These are phyloP conservation scores for Schoenoplectus tabernaemontani DNA, from an alignment of 202 grass and related monocot genomes.

Conservation along the genomic window DNA sequence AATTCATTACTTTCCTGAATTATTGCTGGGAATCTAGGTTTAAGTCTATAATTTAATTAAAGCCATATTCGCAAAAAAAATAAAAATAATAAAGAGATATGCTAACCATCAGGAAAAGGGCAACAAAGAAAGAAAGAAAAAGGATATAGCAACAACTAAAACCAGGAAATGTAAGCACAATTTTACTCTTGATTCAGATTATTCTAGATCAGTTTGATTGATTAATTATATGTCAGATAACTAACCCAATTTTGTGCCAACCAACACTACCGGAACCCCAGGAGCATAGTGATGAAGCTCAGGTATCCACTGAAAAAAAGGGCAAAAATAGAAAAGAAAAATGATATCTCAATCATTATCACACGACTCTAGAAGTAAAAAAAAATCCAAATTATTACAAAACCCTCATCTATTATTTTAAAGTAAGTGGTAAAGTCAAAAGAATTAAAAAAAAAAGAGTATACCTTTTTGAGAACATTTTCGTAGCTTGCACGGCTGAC, in stretches of 20 bases:
- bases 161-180: slow-evolving; percentile 20
- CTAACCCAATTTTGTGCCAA: slow-evolving; percentile 94
- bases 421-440: not conserved
- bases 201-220: slow-evolving; percentile 17
- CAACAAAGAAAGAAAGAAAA: not conserved
- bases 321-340: not conserved
- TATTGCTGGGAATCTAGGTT: slow-evolving; percentile 16
- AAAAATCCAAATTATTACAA: slow-evolving; percentile 1
- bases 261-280: slow-evolving; percentile 89
- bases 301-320: slow-evolving; percentile 77
- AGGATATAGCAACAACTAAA: too few relatives aligned
- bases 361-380: slow-evolving; percentile 1
- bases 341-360: not conserved
- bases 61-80: not conserved
- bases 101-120: slow-evolving; percentile 19
- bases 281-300: slow-evolving; percentile 98
- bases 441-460: not conserved
- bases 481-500: slow-evolving; percentile 98
- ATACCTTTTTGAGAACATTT: slow-evolving; percentile 94
- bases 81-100: slow-evolving; percentile 22
- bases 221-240: slow-evolving; percentile 12
- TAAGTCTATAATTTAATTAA: slow-evolving; percentile 24
- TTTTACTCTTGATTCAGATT: slow-evolving; percentile 23
- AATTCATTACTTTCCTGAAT: slow-evolving; percentile 12
- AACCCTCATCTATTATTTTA: not conserved